Conservation (phyloP, 1,284 basidiomycete genomes). For the Malassezia japonica region DNA sequence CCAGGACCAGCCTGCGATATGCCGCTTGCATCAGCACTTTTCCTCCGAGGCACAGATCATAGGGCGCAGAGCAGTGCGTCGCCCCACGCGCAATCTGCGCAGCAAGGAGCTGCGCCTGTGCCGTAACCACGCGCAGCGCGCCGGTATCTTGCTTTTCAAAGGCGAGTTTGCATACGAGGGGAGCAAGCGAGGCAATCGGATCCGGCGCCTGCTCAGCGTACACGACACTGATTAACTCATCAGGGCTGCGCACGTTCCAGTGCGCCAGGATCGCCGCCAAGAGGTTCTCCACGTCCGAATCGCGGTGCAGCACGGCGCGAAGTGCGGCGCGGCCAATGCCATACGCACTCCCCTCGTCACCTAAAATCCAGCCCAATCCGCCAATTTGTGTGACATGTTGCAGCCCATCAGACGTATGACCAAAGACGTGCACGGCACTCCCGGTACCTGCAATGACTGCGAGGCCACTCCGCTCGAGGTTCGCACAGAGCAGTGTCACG, state of each 20-base stretch:
- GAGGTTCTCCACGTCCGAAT: background rate
- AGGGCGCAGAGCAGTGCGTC: background rate
- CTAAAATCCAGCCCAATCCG: constrained; percentile 31
- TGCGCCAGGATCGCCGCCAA: background rate
- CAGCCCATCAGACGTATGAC: background rate
- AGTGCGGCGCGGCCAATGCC: constrained; percentile 24
- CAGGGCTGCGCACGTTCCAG: background rate
- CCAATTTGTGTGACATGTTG: constrained; percentile 14
- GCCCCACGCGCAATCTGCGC: constrained; percentile 2
- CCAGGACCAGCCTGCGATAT: background rate
- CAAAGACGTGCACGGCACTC: constrained; percentile 27
- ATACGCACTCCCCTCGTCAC: constrained; percentile 33
- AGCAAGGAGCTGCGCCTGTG: background rate
- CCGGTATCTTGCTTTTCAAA: background rate
- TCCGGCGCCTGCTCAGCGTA: background rate
- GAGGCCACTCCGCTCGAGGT: constrained; percentile 4
- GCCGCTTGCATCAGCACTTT: background rate
- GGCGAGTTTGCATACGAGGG: background rate
- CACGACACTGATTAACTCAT: background rate
- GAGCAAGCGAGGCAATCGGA: constrained; percentile 1
- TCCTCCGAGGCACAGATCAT: background rate
- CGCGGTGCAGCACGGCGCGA: constrained; percentile 15
- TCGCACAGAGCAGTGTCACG: constrained; percentile 22
- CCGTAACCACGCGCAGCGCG: background rate
- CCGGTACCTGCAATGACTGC: constrained; percentile 36